Evolutionary conservation across 495 filamentous ascomycete genomes (phyloP).

Genomic region (Hyaloscypha variabilis): DNA sequence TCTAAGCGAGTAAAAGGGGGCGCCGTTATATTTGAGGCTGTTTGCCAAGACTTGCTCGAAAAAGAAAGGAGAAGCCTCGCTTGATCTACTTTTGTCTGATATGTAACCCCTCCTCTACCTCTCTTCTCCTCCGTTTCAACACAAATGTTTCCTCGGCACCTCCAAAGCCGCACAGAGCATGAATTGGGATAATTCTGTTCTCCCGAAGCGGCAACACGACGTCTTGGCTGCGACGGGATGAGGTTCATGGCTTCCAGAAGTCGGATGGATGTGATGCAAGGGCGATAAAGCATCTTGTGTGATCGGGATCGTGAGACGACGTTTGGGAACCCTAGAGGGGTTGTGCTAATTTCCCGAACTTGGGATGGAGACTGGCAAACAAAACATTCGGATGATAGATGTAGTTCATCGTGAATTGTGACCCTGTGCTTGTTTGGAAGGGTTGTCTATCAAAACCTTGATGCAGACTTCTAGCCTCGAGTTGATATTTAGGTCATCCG

Average conservation of each 20-base stretch:
- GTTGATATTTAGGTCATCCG: neutral
- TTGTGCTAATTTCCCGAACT: neutral
- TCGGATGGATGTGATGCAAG: neutral
- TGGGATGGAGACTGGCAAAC: neutral
- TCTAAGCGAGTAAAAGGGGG: neutral
- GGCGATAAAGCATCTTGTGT: neutral
- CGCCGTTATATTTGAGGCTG: neutral
- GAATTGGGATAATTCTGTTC: neutral
- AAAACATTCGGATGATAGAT: neutral
- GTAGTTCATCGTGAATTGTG: neutral
- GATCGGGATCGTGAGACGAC: neutral
- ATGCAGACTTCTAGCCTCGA: neutral
- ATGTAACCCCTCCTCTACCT: neutral
- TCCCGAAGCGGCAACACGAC: neutral
- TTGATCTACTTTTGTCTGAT: neutral
- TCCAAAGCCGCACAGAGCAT: neutral
- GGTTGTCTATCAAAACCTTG: neutral
- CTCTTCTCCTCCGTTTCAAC: neutral
- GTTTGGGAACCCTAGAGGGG: neutral
- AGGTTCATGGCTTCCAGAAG: neutral
- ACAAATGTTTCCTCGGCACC: neutral
- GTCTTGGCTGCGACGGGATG: no score
- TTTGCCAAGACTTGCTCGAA: neutral
- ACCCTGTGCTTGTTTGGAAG: neutral
- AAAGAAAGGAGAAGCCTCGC: neutral